Evolutionary conservation across 2,329 filamentous ascomycete species (phyloP).

Genomic region (Biscogniauxia sp.): DNA sequence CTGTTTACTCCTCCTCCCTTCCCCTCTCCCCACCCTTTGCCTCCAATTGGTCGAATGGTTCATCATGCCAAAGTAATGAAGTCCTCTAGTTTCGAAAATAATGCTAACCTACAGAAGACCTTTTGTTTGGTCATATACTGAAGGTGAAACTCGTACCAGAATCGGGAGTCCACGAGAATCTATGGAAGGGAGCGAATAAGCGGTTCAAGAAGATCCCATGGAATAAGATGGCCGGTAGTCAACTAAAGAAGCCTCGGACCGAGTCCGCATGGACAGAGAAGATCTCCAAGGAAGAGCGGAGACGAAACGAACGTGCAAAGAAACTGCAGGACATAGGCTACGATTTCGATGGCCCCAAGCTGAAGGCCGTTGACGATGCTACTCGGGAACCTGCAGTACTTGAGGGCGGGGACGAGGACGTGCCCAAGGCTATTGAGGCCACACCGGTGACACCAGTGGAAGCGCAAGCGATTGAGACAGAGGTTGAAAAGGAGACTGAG

Average conservation of each 20-base stretch:
- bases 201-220: constrained; percentile 87
- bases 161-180: constrained; percentile 73
- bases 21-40: no score
- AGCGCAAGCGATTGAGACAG: constrained; percentile 25
- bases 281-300: constrained; percentile 69
- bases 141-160: constrained; percentile 78
- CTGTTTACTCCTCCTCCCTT: neutral
- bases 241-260: constrained; percentile 69
- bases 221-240: constrained; percentile 78
- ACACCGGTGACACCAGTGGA: constrained; percentile 31
- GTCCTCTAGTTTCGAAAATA: neutral
- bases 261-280: constrained; percentile 77
- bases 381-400: constrained; percentile 35
- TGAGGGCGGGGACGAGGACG: constrained; percentile 36
- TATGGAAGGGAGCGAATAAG: constrained; percentile 88
- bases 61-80: neutral
- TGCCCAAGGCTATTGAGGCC: constrained; percentile 39
- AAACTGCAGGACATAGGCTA: constrained; percentile 81
- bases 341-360: constrained; percentile 69
- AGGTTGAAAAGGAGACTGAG: constrained; percentile 10
- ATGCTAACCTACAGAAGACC: constrained; percentile 51
- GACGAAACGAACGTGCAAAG: constrained; percentile 65
- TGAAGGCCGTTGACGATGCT: constrained; percentile 57
- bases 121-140: constrained; percentile 90
- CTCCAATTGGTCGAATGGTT: neutral